phyloP scores from a whole-genome alignment of 345 rosid genomes.

The Raphanus sativus region DNA sequence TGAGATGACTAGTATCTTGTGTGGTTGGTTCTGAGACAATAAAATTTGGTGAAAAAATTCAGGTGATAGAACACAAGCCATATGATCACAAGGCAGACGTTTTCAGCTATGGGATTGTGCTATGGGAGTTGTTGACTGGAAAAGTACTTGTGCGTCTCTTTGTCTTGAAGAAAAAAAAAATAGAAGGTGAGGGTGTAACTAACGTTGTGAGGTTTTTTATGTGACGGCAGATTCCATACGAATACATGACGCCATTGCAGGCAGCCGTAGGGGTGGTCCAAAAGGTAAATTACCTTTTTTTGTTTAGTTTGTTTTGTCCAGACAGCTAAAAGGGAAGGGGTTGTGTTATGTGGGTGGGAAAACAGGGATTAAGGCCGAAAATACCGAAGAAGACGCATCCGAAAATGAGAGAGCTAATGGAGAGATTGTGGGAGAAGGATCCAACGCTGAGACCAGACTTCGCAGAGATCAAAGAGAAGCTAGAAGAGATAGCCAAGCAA shows the following conservation, averaged over 20 bases:
- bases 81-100: slow-evolving; percentile 98
- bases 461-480: slow-evolving; percentile 63
- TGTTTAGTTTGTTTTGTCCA: neutral
- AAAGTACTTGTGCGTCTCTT: slow-evolving; percentile 46
- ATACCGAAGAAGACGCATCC: slow-evolving; percentile 69
- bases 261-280: slow-evolving; percentile 99
- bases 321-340: neutral
- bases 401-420: slow-evolving; percentile 64
- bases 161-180: neutral
- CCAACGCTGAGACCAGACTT: slow-evolving; percentile 85
- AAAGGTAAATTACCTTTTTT: slow-evolving; percentile 51
- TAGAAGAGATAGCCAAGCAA: slow-evolving; percentile 73
- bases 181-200: neutral
- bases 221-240: slow-evolving; percentile 82
- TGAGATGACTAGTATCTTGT: slow-evolving; percentile 6
- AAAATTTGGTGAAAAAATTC: slow-evolving; percentile 36
- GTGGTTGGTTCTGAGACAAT: slow-evolving; percentile 5
- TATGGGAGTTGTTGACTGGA: slow-evolving; percentile 94
- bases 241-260: slow-evolving; percentile 88
- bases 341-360: slow-evolving; percentile 31
- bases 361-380: slow-evolving; percentile 75
- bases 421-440: slow-evolving; percentile 89
- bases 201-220: slow-evolving; percentile 12
- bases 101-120: slow-evolving; percentile 84
- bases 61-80: slow-evolving; percentile 96